Percentiles rank a stretch among this genome's conserved stretches.
phyloP scores from a whole-genome alignment of 768 basidiomycete species.

The Psilocybe tampanensis region DNA sequence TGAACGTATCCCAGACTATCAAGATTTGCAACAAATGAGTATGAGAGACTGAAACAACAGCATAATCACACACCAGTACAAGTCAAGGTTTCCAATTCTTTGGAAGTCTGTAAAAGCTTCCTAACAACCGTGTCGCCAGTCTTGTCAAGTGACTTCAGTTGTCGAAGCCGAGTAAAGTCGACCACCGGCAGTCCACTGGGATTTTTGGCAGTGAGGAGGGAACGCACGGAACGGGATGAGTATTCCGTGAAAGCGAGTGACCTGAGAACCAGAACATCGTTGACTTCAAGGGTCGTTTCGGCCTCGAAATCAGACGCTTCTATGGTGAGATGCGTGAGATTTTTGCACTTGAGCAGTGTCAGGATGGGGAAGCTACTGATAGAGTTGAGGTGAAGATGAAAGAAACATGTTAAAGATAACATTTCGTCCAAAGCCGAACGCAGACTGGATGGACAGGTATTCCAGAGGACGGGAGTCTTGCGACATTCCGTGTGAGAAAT shows the following conservation, averaged over 20 bases:
- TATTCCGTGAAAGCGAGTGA: constrained; percentile 9
- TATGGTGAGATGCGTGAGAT: constrained; percentile 4
- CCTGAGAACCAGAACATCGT: background rate
- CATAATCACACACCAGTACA: constrained; percentile 1
- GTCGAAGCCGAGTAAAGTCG: constrained; percentile 2
- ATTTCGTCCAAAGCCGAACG: background rate
- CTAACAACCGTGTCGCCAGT: constrained; percentile 5
- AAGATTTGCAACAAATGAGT: background rate
- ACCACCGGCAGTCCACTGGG: background rate
- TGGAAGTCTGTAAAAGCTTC: background rate
- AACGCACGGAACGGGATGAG: constrained; percentile 4
- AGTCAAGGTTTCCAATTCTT: constrained; percentile 2
- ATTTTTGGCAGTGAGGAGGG: background rate
- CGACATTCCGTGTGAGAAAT: background rate
- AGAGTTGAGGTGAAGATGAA: constrained; percentile 2
- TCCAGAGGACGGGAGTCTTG: constrained; percentile 1
- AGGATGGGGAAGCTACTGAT: constrained; percentile 4
- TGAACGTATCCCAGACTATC: constrained; percentile 8
- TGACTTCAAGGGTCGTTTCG: background rate
- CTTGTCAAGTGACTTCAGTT: constrained; percentile 5
- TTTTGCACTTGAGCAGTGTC: background rate
- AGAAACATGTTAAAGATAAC: background rate
- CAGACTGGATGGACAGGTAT: background rate
- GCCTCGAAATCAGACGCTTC: constrained; percentile 9
- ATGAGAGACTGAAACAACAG: background rate